Evolutionary conservation across 345 rosid species (phyloP).

Genomic region (Gossypium sturtianum): DNA sequence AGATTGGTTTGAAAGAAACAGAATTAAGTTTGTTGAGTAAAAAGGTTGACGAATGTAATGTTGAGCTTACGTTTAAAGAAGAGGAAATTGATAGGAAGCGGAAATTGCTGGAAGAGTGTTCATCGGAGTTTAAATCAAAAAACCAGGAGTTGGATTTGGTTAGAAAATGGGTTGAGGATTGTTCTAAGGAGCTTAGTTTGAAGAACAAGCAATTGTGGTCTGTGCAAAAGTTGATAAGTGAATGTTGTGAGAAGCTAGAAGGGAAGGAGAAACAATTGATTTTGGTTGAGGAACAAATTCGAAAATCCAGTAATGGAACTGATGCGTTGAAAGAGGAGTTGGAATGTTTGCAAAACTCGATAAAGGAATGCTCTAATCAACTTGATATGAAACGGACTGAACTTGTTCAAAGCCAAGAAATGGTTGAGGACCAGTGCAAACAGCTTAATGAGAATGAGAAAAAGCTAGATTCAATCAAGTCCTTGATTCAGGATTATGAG

Average conservation of each 20-base stretch:
- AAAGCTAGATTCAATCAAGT: not conserved
- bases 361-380: not conserved
- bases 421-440: not conserved
- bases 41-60: not conserved
- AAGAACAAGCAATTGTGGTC: constrained; percentile 12
- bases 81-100: not conserved
- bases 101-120: not conserved
- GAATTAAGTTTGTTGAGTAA: not conserved
- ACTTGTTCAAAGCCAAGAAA: constrained; percentile 1
- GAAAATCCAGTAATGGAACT: not conserved
- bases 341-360: not conserved
- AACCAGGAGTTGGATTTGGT: not conserved
- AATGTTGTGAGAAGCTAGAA: constrained; percentile 10
- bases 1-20: constrained; percentile 12
- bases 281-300: not conserved
- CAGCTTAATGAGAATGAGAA: not conserved
- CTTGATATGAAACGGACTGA: not conserved
- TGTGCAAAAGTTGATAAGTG: not conserved
- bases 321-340: constrained; percentile 9
- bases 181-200: not conserved
- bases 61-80: not conserved
- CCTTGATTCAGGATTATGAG: constrained; percentile 12
- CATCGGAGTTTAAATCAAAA: not conserved
- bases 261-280: constrained; percentile 12
- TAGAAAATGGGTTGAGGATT: not conserved